phyloP scores from a whole-genome alignment of 176 grass and related monocot species.

The Hordeum vulgare region MorexV3_pseudomolecules_assembly NC_058519.1:545184321-545184820 shows the following conservation, averaged over 20 bases:
- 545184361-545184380: slow-evolving; percentile 36
- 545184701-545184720: slow-evolving; percentile 77
- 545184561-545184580: slow-evolving; percentile 43
- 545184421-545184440: slow-evolving; percentile 42
- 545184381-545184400: slow-evolving; percentile 30
- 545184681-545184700: slow-evolving; percentile 69
- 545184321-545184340: slow-evolving; percentile 55
- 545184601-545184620: slow-evolving; percentile 65
- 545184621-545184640: slow-evolving; percentile 70
- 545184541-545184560: slow-evolving; percentile 69
- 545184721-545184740: slow-evolving; percentile 60
- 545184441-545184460: slow-evolving; percentile 23
- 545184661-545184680: slow-evolving; percentile 70
- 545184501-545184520: slow-evolving; percentile 40
- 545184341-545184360: slow-evolving; percentile 40
- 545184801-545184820: slow-evolving; percentile 53
- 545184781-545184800: slow-evolving; percentile 70
- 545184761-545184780: slow-evolving; percentile 68
- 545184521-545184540: slow-evolving; percentile 80
- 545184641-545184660: slow-evolving; percentile 75
- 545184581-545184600: slow-evolving; percentile 48
- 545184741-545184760: slow-evolving; percentile 81
- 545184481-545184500: slow-evolving; percentile 43
- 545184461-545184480: slow-evolving; percentile 22
- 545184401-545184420: slow-evolving; percentile 68